Evolutionary conservation across 2,329 filamentous ascomycete genomes (phyloP).

Genomic region (Neurospora crassa): DNA sequence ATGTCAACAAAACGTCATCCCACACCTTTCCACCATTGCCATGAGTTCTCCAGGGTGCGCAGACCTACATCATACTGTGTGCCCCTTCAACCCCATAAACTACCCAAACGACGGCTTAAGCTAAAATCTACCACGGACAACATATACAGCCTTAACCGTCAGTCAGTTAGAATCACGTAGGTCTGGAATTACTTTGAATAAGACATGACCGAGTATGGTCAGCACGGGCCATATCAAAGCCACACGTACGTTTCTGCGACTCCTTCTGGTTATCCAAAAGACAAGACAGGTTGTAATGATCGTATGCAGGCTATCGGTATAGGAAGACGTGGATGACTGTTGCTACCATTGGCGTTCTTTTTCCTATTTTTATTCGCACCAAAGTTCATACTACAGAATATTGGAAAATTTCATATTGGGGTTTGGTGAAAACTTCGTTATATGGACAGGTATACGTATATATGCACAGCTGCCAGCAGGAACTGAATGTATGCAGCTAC

Average conservation of each 20-base stretch:
- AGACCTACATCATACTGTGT: not conserved
- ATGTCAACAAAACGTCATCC: not conserved
- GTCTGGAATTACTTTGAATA: not conserved
- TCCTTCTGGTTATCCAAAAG: not conserved
- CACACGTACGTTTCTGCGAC: not conserved
- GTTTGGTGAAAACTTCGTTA: too few relatives aligned
- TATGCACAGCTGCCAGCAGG: too few relatives aligned
- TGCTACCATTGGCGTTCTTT: too few relatives aligned
- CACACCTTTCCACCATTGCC: not conserved
- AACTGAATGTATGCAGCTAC: too few relatives aligned
- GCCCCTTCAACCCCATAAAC: not conserved
- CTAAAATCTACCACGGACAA: not conserved
- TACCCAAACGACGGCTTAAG: not conserved
- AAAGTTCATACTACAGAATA: too few relatives aligned
- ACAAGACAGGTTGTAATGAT: not conserved
- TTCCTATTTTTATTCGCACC: too few relatives aligned
- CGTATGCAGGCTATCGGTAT: too few relatives aligned
- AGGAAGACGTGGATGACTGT: too few relatives aligned
- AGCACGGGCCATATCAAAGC: not conserved
- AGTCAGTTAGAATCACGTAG: too few relatives aligned
- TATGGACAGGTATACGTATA: too few relatives aligned
- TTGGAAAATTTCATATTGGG: too few relatives aligned
- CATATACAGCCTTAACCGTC: not conserved
- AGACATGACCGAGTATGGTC: not conserved
- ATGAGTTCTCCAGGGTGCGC: not conserved